These are phyloP conservation scores for Cyclotella distinguenda DNA, from an alignment of 108 stramenopile species.

Conservation along the genomic window DNA sequence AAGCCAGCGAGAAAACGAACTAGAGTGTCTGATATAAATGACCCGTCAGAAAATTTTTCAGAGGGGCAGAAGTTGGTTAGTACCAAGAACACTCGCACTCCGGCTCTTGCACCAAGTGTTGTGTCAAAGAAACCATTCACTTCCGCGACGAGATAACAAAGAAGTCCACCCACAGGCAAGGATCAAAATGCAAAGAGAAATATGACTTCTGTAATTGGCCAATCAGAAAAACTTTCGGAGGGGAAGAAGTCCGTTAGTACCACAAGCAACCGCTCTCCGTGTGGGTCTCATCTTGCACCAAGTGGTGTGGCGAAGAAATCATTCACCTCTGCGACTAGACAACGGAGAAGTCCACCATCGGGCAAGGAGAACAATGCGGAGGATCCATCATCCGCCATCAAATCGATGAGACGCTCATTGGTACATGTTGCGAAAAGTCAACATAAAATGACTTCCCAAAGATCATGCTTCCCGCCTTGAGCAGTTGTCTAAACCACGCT, in stretches of 20 bases:
- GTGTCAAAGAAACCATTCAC: too few relatives aligned
- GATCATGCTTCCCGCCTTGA: not conserved
- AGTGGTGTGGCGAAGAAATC: too few relatives aligned
- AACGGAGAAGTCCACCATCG: not conserved
- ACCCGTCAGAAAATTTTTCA: not conserved
- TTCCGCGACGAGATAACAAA: too few relatives aligned
- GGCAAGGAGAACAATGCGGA: not conserved
- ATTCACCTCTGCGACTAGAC: too few relatives aligned
- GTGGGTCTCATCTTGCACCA: too few relatives aligned
- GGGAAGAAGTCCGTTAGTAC: too few relatives aligned
- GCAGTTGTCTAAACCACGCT: conserved; percentile 21
- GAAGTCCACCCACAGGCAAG: too few relatives aligned
- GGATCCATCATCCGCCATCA: not conserved
- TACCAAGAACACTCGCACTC: not conserved
- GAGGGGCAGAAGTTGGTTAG: not conserved
- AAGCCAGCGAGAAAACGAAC: conserved; percentile 34
- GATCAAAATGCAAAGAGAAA: too few relatives aligned
- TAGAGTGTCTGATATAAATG: not conserved
- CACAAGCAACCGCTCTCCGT: too few relatives aligned
- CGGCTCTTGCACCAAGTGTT: too few relatives aligned
- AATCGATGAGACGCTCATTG: conserved; percentile 26
- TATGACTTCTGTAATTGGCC: too few relatives aligned
- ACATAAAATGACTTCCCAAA: not conserved
- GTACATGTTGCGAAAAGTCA: conserved; percentile 13
- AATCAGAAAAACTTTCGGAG: too few relatives aligned